phyloP scores from a whole-genome alignment of 176 grass and related monocot genomes.

The Themeda triandra region DNA sequence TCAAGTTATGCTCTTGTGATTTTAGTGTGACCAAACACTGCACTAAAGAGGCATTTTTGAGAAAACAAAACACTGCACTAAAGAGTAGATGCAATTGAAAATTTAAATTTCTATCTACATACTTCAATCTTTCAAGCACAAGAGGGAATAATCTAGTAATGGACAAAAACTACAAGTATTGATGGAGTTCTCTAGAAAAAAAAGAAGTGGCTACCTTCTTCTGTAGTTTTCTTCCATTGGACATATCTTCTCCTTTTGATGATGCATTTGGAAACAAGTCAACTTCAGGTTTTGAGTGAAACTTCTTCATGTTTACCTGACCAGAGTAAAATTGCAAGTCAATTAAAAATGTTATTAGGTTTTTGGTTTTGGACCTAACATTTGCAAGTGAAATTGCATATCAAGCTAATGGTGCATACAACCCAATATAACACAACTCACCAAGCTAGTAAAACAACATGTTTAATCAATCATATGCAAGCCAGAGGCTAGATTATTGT shows the following conservation, averaged over 20 bases:
- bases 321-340: background rate
- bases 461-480: no score
- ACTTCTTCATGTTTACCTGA: background rate
- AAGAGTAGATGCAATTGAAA: background rate
- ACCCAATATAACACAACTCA: background rate
- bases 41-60: background rate
- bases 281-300: background rate
- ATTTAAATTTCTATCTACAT: background rate
- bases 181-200: background rate
- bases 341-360: background rate
- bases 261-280: background rate
- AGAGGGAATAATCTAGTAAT: background rate
- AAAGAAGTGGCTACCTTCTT: background rate
- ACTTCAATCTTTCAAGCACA: background rate
- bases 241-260: background rate
- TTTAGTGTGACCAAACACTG: background rate
- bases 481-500: no score
- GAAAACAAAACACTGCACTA: background rate
- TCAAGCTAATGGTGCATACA: background rate
- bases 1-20: no score
- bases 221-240: background rate
- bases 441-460: background rate
- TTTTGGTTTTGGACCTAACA: background rate
- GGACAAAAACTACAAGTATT: background rate
- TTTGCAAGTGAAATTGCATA: background rate